Conservation (phyloP, 441 rosid species). For the Mallotus japonicus region DNA sequence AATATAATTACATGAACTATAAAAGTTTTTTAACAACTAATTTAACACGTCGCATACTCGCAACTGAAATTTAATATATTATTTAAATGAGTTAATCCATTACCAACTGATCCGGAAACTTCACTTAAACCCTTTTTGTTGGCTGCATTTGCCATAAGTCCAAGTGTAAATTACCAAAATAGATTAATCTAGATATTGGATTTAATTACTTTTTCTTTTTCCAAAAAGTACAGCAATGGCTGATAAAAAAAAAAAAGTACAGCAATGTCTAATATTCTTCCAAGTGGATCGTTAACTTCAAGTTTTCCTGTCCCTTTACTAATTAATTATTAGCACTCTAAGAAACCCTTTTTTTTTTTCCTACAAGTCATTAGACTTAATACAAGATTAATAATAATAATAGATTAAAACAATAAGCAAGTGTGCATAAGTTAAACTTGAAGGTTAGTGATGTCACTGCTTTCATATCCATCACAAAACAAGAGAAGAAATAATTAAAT, state of each 20-base stretch:
- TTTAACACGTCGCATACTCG: too few relatives aligned
- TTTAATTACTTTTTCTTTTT: not conserved
- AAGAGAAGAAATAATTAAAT: not conserved
- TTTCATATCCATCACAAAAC: constrained; percentile 24
- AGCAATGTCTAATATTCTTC: constrained; percentile 14
- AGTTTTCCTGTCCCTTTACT: constrained; percentile 20
- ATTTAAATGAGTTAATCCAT: too few relatives aligned
- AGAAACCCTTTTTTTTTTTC: too few relatives aligned
- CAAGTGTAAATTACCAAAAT: not conserved
- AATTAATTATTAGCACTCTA: not conserved
- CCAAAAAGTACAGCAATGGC: not conserved
- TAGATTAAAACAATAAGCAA: not conserved
- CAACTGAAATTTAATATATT: too few relatives aligned
- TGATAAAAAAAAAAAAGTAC: too few relatives aligned
- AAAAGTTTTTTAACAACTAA: too few relatives aligned
- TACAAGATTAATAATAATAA: not conserved
- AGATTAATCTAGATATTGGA: not conserved
- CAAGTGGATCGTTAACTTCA: constrained; percentile 35
- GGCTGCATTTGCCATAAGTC: not conserved
- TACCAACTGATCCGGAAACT: too few relatives aligned
- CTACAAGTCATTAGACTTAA: constrained; percentile 5
- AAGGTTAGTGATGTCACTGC: constrained; percentile 35
- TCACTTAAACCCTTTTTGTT: too few relatives aligned
- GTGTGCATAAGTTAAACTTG: constrained; percentile 14
- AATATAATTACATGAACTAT: too few relatives aligned